A percentile compares a stretch with the other conserved stretches of the same genome.
phyloP scores from a whole-genome alignment of 2,329 filamentous ascomycete species.

The Metarhizium anisopliae region DNA sequence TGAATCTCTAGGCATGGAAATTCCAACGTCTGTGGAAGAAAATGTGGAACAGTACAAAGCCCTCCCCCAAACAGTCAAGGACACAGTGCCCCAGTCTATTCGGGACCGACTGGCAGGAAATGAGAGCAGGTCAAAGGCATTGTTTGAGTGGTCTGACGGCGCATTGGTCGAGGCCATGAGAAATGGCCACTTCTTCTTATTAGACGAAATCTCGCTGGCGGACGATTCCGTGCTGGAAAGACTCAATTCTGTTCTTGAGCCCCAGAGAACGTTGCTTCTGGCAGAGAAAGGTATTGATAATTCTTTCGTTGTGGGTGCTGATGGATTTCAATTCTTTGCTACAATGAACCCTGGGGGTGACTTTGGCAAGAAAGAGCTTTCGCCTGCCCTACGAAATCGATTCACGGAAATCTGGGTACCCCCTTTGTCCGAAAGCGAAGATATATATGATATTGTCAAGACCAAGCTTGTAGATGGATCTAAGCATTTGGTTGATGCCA shows the following conservation, averaged over 20 bases:
- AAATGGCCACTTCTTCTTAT: conserved; percentile 77
- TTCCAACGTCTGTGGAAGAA: conserved; percentile 38
- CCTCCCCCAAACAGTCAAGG: conserved; percentile 35
- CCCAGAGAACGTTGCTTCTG: conserved; percentile 73
- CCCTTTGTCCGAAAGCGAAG: conserved; percentile 71
- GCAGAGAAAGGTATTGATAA: conserved; percentile 88
- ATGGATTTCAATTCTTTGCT: conserved; percentile 90
- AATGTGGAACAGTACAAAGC: conserved; percentile 48
- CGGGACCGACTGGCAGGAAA: conserved; percentile 36
- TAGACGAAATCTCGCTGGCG: conserved; percentile 95
- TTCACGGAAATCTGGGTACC: conserved; percentile 99
- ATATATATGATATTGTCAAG: conserved; percentile 78
- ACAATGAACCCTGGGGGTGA: conserved; percentile 99
- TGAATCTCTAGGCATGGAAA: conserved; percentile 27
- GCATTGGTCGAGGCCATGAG: conserved; percentile 93
- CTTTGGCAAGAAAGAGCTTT: conserved; percentile 96
- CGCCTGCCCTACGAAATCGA: conserved; percentile 86
- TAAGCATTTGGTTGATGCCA: conserved; percentile 51
- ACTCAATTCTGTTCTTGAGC: conserved; percentile 92
- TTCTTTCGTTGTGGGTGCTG: conserved; percentile 64
- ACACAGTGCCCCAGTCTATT: conserved; percentile 39
- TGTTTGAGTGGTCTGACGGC: conserved; percentile 96
- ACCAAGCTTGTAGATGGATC: conserved; percentile 57
- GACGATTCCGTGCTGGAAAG: conserved; percentile 96
- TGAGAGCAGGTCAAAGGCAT: conserved; percentile 61